Base-by-base conservation (phyloP, 164 flowering plant species). In the Stephania japonica region DNA sequence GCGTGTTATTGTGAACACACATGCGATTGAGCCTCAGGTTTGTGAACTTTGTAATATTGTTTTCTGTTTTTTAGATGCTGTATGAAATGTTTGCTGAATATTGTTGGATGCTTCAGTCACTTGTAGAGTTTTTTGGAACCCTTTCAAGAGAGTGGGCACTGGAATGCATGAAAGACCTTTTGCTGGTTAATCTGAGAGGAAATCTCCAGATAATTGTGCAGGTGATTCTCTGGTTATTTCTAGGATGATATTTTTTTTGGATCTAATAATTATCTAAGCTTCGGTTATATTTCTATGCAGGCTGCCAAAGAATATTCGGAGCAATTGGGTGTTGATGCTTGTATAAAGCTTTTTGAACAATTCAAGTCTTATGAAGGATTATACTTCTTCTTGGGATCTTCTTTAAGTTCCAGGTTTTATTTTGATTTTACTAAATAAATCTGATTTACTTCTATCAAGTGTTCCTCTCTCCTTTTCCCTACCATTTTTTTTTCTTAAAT, bases 21-120 rank as follows among this genome's bases (percentile, higher is more conserved):
- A 96, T 91, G 98, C 98, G 43, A 93, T 96, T 77, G 99, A 96
- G 83, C 98, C 98, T 67, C 99, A 96, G 99, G 99, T 96, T 74
- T 69, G 25, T 78, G 6, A 42, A 11, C 65, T 14, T 23, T n/a
- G 18, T 27, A 24, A n/a, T 63, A 41, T 23, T 38, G n/a, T 73
- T 42, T 67, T 8, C 41, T 65, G 4, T 44, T 70, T 67, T 5
- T 23, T 12, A 23, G 69, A 9, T n/a, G 56, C 32, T 16, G 14
- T 7, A 67, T 23, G 70, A 32, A 71, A 14, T 42, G 72, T 42
- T 63, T 70, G 69, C 81, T 81, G 32, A 80, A 42, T 77, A 56
- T 67, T 6, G 16, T 72, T 19, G 61, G 66, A 65, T 63, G 66
- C 69, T 59, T 75, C 93, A 96, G 99, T 81, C 98, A 14, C 95